phyloP scores from a whole-genome alignment of 2,329 filamentous ascomycete genomes.

The Neofusicoccum laricinum region DNA sequence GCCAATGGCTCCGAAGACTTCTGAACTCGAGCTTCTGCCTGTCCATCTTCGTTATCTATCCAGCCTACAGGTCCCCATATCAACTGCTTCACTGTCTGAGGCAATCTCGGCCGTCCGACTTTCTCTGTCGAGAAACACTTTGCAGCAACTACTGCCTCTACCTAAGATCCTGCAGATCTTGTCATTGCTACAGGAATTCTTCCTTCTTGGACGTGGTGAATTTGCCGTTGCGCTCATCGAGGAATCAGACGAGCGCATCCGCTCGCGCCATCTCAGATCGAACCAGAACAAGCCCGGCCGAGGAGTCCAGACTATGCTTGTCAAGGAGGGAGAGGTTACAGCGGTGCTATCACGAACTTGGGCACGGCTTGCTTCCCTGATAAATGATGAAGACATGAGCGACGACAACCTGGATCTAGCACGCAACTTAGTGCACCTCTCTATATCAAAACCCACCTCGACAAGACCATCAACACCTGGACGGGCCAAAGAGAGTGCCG shows the following conservation, averaged over 20 bases:
- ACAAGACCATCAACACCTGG: conserved; percentile 41
- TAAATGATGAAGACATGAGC: conserved; percentile 70
- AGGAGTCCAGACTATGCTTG: conserved; percentile 52
- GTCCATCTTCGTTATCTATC: conserved; percentile 69
- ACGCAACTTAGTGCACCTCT: conserved; percentile 70
- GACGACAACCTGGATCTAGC: conserved; percentile 79
- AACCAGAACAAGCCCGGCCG: conserved; percentile 45
- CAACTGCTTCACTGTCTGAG: conserved; percentile 65
- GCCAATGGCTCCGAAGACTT: conserved; percentile 25
- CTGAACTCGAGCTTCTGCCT: conserved; percentile 60
- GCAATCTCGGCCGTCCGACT: conserved; percentile 74
- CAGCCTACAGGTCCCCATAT: conserved; percentile 69
- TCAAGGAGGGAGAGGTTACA: conserved; percentile 85
- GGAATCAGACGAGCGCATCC: conserved; percentile 77
- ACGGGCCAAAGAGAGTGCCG: conserved; percentile 30
- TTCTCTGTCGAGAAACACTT: conserved; percentile 77
- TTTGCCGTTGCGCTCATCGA: conserved; percentile 84
- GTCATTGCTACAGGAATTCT: conserved; percentile 77
- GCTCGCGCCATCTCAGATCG: conserved; percentile 61
- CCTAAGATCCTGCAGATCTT: conserved; percentile 74
- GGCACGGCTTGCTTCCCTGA: conserved; percentile 73
- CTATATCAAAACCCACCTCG: conserved; percentile 50
- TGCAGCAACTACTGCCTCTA: conserved; percentile 78
- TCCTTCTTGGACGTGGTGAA: conserved; percentile 82
- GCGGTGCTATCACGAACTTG: conserved; percentile 75